Evolutionary conservation across 805 yeast genomes (phyloP).

Genomic region (Cephaloascus fragrans): DNA sequence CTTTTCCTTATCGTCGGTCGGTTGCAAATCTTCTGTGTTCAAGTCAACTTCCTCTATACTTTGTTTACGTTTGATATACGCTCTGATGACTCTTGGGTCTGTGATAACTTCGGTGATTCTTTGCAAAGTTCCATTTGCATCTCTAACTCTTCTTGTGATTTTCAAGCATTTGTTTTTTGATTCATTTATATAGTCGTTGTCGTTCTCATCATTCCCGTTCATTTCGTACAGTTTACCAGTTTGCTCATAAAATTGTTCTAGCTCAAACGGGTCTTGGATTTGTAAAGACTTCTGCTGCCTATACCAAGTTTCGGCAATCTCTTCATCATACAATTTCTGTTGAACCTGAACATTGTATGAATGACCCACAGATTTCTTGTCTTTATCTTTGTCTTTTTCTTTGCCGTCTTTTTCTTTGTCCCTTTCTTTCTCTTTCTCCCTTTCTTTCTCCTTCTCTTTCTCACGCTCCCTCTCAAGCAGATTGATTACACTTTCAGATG

Average conservation of each 20-base stretch:
- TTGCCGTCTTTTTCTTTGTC: conserved; percentile 11
- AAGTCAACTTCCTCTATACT: conserved; percentile 54
- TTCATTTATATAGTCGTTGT: conserved; percentile 23
- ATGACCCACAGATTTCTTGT: conserved; percentile 47
- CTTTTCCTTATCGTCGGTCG: conserved; percentile 78
- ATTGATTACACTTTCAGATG: conserved; percentile 13
- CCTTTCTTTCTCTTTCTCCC: conserved; percentile 10
- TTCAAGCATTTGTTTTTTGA: conserved; percentile 30
- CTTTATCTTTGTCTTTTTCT: conserved; percentile 20
- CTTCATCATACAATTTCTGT: conserved; percentile 87
- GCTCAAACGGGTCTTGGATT: conserved; percentile 22
- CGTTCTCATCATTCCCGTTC: conserved; percentile 14
- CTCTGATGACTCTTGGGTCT: conserved; percentile 81
- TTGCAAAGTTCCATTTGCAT: conserved; percentile 78
- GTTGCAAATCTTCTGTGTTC: conserved; percentile 61
- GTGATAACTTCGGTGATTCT: conserved; percentile 67
- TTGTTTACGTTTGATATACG: conserved; percentile 68
- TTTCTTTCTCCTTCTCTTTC: conserved; percentile 5
- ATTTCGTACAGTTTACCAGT: conserved; percentile 4
- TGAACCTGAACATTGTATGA: conserved; percentile 76
- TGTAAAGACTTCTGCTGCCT: conserved; percentile 60
- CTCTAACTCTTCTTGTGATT: conserved; percentile 73
- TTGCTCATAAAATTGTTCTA: conserved; percentile 9
- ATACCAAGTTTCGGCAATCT: conserved; percentile 83
- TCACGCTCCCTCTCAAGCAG: conserved; percentile 6